Base-by-base conservation (phyloP, 352 stramenopile species). In the Phytophthora capsici region DNA sequence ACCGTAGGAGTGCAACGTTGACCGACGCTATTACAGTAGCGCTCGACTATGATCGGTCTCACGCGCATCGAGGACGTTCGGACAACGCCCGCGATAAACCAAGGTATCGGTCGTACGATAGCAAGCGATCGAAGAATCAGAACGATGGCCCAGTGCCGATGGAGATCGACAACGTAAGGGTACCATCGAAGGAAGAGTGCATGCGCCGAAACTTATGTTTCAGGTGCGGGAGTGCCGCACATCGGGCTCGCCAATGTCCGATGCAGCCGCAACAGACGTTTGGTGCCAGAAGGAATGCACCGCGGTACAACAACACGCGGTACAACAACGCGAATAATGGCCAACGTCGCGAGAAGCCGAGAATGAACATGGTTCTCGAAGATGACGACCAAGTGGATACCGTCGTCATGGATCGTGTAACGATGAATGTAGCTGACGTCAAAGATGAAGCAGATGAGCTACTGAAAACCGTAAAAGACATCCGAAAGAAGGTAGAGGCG, bases 141-240 rank as follows among this genome's bases (percentile, higher is more conserved):
- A 36, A 47, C 9, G 38, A 66, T 54, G 48, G 47, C 47, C 48
- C 38, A 28, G 47, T 54, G 41, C 30, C 40, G 28, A 66, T 66
- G 57, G 48, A 58, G 14, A 66, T 66, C 14, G 47, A 50, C 47
- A 48, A 57, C 30, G 46, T 64, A 14, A 46, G 51, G 17, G 34
- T 64, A 3, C 44, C 36, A 30, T 57, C 56, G 44, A 46, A 37
- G 44, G 36, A 64, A 3, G 56, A 66, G 30, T 56, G 49, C 28
- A 57, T 51, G 23, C 49, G 58, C 49, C 49, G 30, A 43, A 66
- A 53, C 45, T 43, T 66, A 28, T 66, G 57, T 25, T 58, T 66
- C 43, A 48, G 52, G 48, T 59, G 57, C n/a, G 47, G 48, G 13
- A 58, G 46, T 36, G 14, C 25, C 28, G 50, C 22, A 37, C 47